These are phyloP conservation scores for Cynara cardunculus DNA, from an alignment of 129 eudicot genomes.

Conservation along the genomic window DNA sequence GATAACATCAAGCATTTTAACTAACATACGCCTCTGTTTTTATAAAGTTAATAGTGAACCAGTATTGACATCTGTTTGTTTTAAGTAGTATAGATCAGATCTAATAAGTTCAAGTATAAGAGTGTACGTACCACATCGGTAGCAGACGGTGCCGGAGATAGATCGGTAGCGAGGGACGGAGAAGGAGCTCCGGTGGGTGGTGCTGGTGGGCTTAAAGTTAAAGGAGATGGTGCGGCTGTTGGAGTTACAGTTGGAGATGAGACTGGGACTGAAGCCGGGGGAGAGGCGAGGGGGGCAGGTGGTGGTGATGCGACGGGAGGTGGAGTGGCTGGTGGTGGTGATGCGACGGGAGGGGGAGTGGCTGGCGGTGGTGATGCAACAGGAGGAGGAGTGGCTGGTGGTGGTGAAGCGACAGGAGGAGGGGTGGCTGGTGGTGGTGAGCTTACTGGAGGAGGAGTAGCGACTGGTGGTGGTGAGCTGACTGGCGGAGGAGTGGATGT, in stretches of 20 bases:
- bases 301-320: conserved; percentile 33
- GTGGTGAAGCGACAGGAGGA: conserved; percentile 31
- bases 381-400: conserved; percentile 37
- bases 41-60: no score
- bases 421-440: conserved; percentile 39
- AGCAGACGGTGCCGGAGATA: conserved; percentile 59
- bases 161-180: conserved; percentile 33
- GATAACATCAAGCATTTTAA: not conserved
- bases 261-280: conserved; percentile 30
- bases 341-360: conserved; percentile 32
- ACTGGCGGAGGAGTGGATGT: conserved; percentile 28
- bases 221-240: conserved; percentile 40
- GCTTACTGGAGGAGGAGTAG: conserved; percentile 32
- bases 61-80: not conserved
- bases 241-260: conserved; percentile 32
- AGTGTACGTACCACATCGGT: conserved; percentile 44
- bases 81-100: conserved; percentile 10
- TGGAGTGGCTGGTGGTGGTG: conserved; percentile 27
- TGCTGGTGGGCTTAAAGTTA: conserved; percentile 51
- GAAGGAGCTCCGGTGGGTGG: conserved; percentile 66
- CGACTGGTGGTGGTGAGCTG: conserved; percentile 32
- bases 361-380: conserved; percentile 39
- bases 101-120: not conserved
- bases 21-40: not conserved
- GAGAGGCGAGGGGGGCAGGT: conserved; percentile 28